Conservation (phyloP, 2,329 filamentous ascomycete species). For the Hirsutella rhossiliensis region DNA sequence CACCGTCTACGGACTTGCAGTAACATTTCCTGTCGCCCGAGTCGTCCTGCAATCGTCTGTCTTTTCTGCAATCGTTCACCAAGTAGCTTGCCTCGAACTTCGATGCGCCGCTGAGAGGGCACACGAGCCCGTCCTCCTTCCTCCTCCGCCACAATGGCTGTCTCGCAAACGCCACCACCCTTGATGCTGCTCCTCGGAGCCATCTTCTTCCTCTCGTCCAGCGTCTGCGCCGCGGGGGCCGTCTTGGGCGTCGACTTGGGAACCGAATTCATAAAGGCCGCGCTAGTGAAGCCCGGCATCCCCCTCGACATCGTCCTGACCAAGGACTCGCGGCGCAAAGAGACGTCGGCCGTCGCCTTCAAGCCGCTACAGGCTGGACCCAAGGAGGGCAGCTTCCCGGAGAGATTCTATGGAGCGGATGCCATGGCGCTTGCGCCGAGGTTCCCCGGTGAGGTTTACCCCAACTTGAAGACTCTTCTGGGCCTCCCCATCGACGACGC, state of each 20-base stretch:
- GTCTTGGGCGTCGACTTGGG: constrained; percentile 90
- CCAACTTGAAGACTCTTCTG: constrained; percentile 85
- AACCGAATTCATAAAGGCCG: constrained; percentile 93
- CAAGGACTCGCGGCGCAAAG: constrained; percentile 95
- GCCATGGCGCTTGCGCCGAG: constrained; percentile 76
- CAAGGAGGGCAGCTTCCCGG: constrained; percentile 60
- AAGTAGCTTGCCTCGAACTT: background rate
- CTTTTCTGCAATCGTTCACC: background rate
- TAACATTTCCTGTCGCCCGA: background rate
- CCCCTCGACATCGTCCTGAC: constrained; percentile 96
- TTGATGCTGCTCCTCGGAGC: constrained; percentile 26
- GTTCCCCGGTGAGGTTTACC: constrained; percentile 88
- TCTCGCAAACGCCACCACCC: constrained; percentile 19
- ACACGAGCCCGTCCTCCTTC: background rate
- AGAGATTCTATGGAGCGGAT: constrained; percentile 85
- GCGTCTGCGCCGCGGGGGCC: constrained; percentile 48
- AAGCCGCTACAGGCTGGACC: constrained; percentile 64
- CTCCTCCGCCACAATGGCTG: constrained; percentile 20
- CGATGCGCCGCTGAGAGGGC: constrained; percentile 6
- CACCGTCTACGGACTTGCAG: background rate
- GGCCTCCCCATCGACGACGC: constrained; percentile 54
- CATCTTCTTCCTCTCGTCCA: constrained; percentile 22
- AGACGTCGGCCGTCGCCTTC: constrained; percentile 82
- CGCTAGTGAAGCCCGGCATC: constrained; percentile 90
- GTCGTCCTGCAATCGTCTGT: background rate